Evolutionary conservation across 495 filamentous ascomycete genomes (phyloP), one percentile per base, ranked within the genome.

Genomic region (Parathielavia hyrcaniae): DNA sequence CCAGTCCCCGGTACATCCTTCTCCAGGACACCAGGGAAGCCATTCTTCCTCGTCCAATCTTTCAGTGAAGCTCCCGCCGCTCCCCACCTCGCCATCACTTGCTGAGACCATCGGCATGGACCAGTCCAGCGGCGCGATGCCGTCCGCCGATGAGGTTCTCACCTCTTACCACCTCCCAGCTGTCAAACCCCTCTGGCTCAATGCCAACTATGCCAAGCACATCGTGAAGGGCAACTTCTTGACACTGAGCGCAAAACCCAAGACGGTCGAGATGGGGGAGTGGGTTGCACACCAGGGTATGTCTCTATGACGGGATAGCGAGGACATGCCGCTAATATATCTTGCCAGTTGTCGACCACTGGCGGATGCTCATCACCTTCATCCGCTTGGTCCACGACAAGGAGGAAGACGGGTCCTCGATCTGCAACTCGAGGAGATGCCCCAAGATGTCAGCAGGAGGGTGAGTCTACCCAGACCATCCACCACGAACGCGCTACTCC

Each of bases 171-270:
- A 80, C 57, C 70, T 83, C 11, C 86, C 71, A 4, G 53, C 62
- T 6, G 59, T 64, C n/a, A 70, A 73, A 54, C 71, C 71, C 4
- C 52, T 71, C 17, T 74, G 71, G 71, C 69, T 74, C 39, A 70
- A 89, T 62, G 83, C 89, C 61, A 83, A 87, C 66, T 89, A 91
- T 69, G 84, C 86, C 50, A 86, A 85, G 62, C 81, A 95, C 62
- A 92, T 95, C 61, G 91, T 96, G 64, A 93, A 89, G 74, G 91
- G 91, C 39, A 97, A 96, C 73, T 96, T 96, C 69, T 86, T 95
- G 84, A 96, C 91, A 23, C 73, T 97, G 48, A 92, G 90, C 64
- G 89, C 89, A 47, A 89, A 89, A 70, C 91, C 91, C n/a, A 88
- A 89, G 71, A 89, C 90, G 48, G 86, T 96, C 22, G 91, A 96